These are phyloP conservation scores for Nepenthes gracilis DNA, from an alignment of 148 eudicot genomes.

Conservation along the genomic window DNA sequence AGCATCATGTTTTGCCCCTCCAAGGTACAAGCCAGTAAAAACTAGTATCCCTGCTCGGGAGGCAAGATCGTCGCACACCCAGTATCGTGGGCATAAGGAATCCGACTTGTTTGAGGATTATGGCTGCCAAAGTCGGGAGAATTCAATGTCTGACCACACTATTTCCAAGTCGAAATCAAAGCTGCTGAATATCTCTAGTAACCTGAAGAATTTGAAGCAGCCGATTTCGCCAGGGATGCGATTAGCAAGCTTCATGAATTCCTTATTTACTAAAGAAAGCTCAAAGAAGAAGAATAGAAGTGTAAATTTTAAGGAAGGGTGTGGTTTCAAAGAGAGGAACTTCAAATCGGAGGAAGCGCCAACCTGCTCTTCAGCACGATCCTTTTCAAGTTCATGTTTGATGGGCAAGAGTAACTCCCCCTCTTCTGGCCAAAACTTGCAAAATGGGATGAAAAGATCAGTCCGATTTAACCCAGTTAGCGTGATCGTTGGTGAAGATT, in stretches of 20 bases:
- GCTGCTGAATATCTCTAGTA: conserved; percentile 45
- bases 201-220: conserved; percentile 61
- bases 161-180: conserved; percentile 32
- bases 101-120: not conserved
- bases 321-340: not conserved
- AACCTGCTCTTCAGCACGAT: conserved; percentile 48
- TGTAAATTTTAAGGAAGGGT: not conserved
- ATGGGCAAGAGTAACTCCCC: conserved; percentile 25
- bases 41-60: conserved; percentile 14
- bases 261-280: conserved; percentile 29
- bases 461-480: conserved; percentile 38
- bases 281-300: conserved; percentile 17
- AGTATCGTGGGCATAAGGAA: not conserved
- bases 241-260: conserved; percentile 45
- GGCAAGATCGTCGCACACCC: not conserved
- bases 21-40: conserved; percentile 25
- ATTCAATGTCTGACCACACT: conserved; percentile 4
- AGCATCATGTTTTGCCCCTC: conserved; percentile 19
- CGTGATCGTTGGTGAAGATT: conserved; percentile 45
- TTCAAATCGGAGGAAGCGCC: conserved; percentile 10
- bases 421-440: conserved; percentile 15
- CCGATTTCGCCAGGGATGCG: conserved; percentile 74
- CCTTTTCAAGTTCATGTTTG: conserved; percentile 54
- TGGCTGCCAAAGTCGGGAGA: not conserved
- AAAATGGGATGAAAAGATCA: conserved; percentile 27